These are phyloP conservation scores for Fagopyrum tataricum DNA, from an alignment of 148 eudicot species.

Conservation along the genomic window DNA sequence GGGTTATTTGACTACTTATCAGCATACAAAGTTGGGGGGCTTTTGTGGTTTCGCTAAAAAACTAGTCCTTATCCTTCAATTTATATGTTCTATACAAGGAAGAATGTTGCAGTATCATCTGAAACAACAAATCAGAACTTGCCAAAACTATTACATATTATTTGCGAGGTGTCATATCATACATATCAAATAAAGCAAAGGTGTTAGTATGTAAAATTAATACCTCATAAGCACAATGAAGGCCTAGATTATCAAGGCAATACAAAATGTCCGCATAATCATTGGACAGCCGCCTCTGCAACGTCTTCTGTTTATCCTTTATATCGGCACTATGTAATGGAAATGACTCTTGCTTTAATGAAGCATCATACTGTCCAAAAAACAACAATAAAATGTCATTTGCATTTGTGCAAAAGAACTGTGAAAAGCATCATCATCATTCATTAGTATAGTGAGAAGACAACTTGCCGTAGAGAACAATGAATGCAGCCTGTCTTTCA, in stretches of 20 bases:
- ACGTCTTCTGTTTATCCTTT: slow-evolving; percentile 23
- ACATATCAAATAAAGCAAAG: background rate
- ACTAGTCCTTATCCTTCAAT: background rate
- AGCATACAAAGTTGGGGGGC: background rate
- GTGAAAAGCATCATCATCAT: background rate
- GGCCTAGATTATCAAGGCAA: slow-evolving; percentile 59
- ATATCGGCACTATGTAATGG: slow-evolving; percentile 24
- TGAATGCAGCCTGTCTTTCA: slow-evolving; percentile 33
- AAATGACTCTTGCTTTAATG: slow-evolving; percentile 29
- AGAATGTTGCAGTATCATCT: background rate
- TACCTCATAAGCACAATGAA: slow-evolving; percentile 52
- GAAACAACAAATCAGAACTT: background rate
- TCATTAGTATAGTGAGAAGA: background rate
- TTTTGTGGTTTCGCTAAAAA: background rate
- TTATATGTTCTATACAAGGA: background rate
- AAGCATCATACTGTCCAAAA: slow-evolving; percentile 39
- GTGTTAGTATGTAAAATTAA: background rate
- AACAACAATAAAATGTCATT: background rate
- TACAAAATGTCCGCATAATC: slow-evolving; percentile 40
- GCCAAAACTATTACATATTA: background rate
- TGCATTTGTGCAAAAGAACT: background rate
- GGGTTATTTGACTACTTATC: background rate
- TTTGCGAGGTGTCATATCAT: background rate
- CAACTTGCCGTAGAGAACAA: slow-evolving; percentile 36
- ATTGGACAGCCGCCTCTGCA: slow-evolving; percentile 31